Base-by-base conservation (phyloP, 2,329 filamentous ascomycete genomes). In the Elsinoe batatas region DNA sequence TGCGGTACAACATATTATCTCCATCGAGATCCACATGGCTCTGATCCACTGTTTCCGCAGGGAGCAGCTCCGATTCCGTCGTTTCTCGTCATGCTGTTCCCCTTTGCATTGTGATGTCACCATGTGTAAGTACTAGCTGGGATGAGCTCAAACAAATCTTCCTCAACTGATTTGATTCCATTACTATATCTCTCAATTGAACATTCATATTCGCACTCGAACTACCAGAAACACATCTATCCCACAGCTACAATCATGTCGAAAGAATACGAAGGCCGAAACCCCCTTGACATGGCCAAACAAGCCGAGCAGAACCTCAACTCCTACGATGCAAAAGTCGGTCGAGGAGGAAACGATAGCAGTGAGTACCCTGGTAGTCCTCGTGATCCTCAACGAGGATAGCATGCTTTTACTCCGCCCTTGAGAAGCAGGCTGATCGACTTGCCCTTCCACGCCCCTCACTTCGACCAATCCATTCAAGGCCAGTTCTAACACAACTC, bases 241-340 rank as follows among this genome's bases (percentile, higher is more conserved):
- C 12, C 7, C 42, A 17, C n/a, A 5, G 35, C 26, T 22, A 30
- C 51, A 11, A 68, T 30, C 56, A 76, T 76, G 73, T 75, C 75
- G 43, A 61, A 64, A 56, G 69, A 68, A 64, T 70, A 72, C 66
- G 57, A 70, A 57, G 66, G 66, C 61, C 64, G 71, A 54, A 67
- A 75, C 63, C 72, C 71, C 53, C 62, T 72, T 61, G 64, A 68
- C 26, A 64, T 76, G 62, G 74, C 76, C 54, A 65, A 72, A 61
- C 67, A 77, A 60, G 75, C 75, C 10, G 74, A 78, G 68, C 66
- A 65, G 15, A 74, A 78, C 56, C 68, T 77, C 54, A 75, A 76
- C 65, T 71, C 72, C 7, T 60, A 72, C 33, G 57, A 62, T 12
- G 70, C 71, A 8, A 73, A 72, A 59, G 51, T 58, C 18, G 61